Conservation (phyloP, 2,329 filamentous ascomycete genomes). For the Tolypocladium tropicale region DNA sequence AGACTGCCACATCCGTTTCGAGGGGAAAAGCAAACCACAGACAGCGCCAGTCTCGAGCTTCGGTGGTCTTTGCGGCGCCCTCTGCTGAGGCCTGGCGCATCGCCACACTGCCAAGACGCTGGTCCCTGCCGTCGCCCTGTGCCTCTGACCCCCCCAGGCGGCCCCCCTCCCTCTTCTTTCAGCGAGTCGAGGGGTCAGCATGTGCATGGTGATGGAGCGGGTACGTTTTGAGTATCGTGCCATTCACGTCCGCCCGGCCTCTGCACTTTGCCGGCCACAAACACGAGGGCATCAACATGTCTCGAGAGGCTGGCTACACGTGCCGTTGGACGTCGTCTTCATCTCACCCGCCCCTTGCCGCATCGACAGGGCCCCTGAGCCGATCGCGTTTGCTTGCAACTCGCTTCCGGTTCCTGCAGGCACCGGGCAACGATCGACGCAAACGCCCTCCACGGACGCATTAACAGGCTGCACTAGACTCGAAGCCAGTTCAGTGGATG, state of each 20-base stretch:
- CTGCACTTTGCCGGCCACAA: not conserved
- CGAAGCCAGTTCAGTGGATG: not conserved
- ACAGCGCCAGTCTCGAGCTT: constrained; percentile 9
- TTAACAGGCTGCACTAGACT: not conserved
- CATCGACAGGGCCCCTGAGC: not conserved
- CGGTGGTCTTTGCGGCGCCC: not conserved
- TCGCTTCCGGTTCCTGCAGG: constrained; percentile 2
- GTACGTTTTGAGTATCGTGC: not conserved
- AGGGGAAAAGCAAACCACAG: constrained; percentile 20
- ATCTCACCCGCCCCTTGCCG: not conserved
- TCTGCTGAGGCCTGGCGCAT: constrained; percentile 4
- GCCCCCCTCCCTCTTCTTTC: too few relatives aligned
- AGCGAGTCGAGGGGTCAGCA: too few relatives aligned
- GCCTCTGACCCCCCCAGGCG: not conserved
- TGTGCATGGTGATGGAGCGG: too few relatives aligned
- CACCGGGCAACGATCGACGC: not conserved
- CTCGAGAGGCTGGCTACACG: not conserved
- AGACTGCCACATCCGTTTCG: constrained; percentile 12
- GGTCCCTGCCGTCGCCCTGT: not conserved
- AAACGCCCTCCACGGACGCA: not conserved
- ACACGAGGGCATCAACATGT: not conserved
- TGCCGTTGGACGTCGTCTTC: not conserved
- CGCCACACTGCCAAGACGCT: constrained; percentile 1
- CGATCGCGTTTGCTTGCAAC: not conserved
- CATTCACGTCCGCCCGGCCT: not conserved